phyloP scores from a whole-genome alignment of 345 rosid species.

The Linum usitatissimum region DNA sequence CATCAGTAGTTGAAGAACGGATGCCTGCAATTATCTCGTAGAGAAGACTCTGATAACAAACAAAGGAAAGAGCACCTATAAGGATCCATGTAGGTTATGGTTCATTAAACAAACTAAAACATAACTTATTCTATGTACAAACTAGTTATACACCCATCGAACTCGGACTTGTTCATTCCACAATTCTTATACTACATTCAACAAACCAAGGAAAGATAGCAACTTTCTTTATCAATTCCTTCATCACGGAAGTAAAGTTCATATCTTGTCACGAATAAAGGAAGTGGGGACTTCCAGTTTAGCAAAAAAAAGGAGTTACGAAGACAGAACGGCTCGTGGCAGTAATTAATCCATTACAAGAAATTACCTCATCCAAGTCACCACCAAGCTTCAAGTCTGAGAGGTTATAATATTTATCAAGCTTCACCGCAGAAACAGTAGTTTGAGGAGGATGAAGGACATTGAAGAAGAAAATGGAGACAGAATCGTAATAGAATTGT shows the following conservation, averaged over 20 bases:
- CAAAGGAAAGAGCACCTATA: slow-evolving; percentile 1
- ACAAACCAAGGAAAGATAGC: too few relatives aligned
- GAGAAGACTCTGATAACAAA: slow-evolving; percentile 43
- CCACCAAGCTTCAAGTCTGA: slow-evolving; percentile 44
- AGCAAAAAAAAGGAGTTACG: too few relatives aligned
- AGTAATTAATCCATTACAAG: background rate
- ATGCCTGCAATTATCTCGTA: slow-evolving; percentile 75
- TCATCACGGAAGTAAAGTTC: too few relatives aligned
- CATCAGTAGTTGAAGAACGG: slow-evolving; percentile 47
- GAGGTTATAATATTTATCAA: slow-evolving; percentile 70
- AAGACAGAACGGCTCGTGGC: too few relatives aligned
- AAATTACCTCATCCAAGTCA: slow-evolving; percentile 66
- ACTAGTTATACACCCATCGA: too few relatives aligned
- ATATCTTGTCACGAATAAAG: too few relatives aligned
- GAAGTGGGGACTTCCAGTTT: too few relatives aligned
- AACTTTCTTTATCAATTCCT: too few relatives aligned
- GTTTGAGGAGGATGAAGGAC: slow-evolving; percentile 78
- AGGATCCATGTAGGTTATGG: background rate
- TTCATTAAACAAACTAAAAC: too few relatives aligned
- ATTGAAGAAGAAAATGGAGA: slow-evolving; percentile 83
- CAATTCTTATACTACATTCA: too few relatives aligned
- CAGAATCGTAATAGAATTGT: slow-evolving; percentile 82
- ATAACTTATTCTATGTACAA: too few relatives aligned
- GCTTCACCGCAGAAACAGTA: slow-evolving; percentile 42
- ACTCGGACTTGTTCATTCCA: too few relatives aligned